These are phyloP conservation scores for Annona cherimola DNA, from an alignment of 164 flowering plant species.

Conservation along the genomic window DNA sequence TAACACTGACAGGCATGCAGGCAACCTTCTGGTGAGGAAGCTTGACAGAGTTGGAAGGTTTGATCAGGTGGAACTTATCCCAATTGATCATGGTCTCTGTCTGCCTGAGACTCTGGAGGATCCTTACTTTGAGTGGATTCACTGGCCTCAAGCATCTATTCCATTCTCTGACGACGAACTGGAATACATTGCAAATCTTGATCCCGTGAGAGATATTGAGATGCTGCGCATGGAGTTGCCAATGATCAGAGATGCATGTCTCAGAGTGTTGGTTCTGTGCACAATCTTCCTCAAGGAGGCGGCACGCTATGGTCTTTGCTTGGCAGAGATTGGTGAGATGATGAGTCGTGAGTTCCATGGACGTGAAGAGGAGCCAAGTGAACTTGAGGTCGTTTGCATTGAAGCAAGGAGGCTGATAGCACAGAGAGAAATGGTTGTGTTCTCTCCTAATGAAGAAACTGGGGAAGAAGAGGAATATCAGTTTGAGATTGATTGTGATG, in stretches of 20 bases:
- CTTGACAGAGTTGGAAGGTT: constrained; percentile 45
- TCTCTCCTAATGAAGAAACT: constrained; percentile 3
- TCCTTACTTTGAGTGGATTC: constrained; percentile 75
- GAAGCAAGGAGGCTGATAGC: constrained; percentile 38
- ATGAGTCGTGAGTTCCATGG: constrained; percentile 53
- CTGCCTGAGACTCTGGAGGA: constrained; percentile 67
- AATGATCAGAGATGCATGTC: constrained; percentile 62
- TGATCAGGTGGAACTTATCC: constrained; percentile 56
- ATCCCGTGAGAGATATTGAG: constrained; percentile 49
- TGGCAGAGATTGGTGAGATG: constrained; percentile 69
- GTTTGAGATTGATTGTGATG: constrained; percentile 45
- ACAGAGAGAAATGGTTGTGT: constrained; percentile 12
- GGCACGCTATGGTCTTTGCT: constrained; percentile 47
- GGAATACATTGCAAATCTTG: constrained; percentile 44
- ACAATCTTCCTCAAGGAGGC: constrained; percentile 61
- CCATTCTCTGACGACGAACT: constrained; percentile 69
- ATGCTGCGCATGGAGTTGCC: constrained; percentile 63
- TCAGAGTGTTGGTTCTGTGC: constrained; percentile 49
- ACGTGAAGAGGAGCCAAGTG: constrained; percentile 54
- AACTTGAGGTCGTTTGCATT: constrained; percentile 52
- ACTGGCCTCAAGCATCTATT: constrained; percentile 74
- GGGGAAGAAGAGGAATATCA: constrained; percentile 32
- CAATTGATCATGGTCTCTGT: constrained; percentile 73
- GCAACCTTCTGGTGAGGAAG: constrained; percentile 57
- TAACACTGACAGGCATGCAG: constrained; percentile 51